Base-by-base conservation (phyloP, 2,329 filamentous ascomycete species). In the Stagonosporopsis tanaceti region DNA sequence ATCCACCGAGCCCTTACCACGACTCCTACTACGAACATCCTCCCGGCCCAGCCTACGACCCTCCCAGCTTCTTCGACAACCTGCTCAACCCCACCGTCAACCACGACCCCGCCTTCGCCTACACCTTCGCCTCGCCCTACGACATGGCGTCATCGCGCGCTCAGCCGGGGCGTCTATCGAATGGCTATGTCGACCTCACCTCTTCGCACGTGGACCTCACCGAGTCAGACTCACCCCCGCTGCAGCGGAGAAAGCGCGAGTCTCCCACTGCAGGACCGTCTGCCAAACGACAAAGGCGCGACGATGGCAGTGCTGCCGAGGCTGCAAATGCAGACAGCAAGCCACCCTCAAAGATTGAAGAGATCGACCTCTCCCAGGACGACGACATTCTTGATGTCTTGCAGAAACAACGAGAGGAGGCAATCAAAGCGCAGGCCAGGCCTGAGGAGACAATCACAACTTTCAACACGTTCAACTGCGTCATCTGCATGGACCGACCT, bases 401-500 rank as follows among this genome's bases (percentile, higher is more conserved):
- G 14, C 78, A 83, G 44, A 85, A 84, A 66, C 83, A 85, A 67
- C 77, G 79, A 6, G 77, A 81, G 52, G 82, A 85, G 58, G 81
- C 82, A 0, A 74, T 84, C 35, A 79, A 80, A 53, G 76, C 80
- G 8, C 77, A 84, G 60, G 67, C 77, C 11, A 69, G 62, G 51
- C 69, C 70, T 3, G 67, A 77, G 24, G 77, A 79, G 47, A 76
- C 76, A 25, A 60, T 77, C 17, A 71, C 73, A 0, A 74, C 76
- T 34, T 77, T 83, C 62, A 82, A 76, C 22, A 80, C 73, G 5
- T 82, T 82, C 68, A 84, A 78, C 59, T 89, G 86, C 68, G 85
- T 87, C 41, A 85, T 89, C 22, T 89, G 86, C 73, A 84, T 89
- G 83, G 86, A 88, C 62, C 80, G 77, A 4, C 84, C 82, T 2